Conservation (phyloP, 805 yeast genomes). For the Kluyveromyces aestuarii region DNA sequence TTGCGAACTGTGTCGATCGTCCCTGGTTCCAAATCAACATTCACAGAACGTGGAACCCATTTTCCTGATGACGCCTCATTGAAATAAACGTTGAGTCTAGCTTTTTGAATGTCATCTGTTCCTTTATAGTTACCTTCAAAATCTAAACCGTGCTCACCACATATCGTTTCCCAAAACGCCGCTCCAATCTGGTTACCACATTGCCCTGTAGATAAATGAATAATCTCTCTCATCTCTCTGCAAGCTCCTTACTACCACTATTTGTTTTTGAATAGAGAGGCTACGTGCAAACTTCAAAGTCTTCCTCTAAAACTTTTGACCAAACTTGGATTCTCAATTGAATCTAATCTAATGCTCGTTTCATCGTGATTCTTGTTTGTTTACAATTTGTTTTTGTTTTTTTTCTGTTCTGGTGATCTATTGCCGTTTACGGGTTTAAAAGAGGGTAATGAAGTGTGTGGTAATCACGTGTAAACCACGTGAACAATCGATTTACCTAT, state of each 20-base stretch:
- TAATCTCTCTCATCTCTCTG: constrained; percentile 33
- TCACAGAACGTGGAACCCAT: constrained; percentile 88
- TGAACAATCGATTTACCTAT: not conserved
- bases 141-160: constrained; percentile 81
- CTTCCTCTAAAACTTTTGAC: not conserved
- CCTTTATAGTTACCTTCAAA: constrained; percentile 66
- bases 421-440: not conserved
- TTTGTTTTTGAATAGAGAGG: not conserved
- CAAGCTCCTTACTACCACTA: not conserved
- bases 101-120: constrained; percentile 40
- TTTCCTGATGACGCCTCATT: constrained; percentile 81
- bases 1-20: constrained; percentile 79
- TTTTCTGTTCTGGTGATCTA: not conserved
- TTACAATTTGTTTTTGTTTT: not conserved
- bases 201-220: constrained; percentile 95
- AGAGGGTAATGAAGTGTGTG: not conserved
- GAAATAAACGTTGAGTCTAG: constrained; percentile 72
- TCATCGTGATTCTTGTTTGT: not conserved
- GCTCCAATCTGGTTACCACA: constrained; percentile 99
- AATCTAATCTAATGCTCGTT: not conserved
- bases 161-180: constrained; percentile 88
- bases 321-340: not conserved
- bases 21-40: constrained; percentile 91
- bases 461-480: not conserved
- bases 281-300: not conserved